Conservation (phyloP, 2,329 filamentous ascomycete species). For the Penicillium sp. region DNA sequence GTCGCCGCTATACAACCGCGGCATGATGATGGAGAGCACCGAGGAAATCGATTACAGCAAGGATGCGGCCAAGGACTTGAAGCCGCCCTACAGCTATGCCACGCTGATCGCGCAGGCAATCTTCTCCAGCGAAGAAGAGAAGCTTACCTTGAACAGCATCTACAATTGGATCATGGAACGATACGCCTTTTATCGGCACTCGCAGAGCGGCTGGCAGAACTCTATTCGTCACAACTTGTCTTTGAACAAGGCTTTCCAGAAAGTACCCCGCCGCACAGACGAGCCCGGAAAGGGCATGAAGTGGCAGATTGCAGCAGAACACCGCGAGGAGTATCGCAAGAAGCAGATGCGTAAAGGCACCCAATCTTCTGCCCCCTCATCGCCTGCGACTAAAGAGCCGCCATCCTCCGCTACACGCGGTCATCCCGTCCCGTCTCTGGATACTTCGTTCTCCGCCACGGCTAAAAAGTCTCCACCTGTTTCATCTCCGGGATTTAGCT, state of each 20-base stretch:
- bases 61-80: conserved; percentile 84
- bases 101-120: conserved; percentile 97
- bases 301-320: conserved; percentile 86
- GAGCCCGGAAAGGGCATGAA: conserved; percentile 99
- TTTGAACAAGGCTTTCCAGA: conserved; percentile 90
- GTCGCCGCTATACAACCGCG: conserved; percentile 50
- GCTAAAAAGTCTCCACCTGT: conserved; percentile 39
- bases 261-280: conserved; percentile 85
- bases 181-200: conserved; percentile 90
- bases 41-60: conserved; percentile 61
- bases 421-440: conserved; percentile 33
- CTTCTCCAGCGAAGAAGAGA: conserved; percentile 78
- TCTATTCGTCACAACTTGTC: conserved; percentile 96
- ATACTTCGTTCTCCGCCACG: conserved; percentile 40
- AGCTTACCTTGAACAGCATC: conserved; percentile 86
- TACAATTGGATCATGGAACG: conserved; percentile 89
- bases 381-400: conserved; percentile 45
- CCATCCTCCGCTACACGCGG: conserved; percentile 33
- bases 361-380: conserved; percentile 47
- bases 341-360: conserved; percentile 52
- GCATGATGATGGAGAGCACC: conserved; percentile 54
- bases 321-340: conserved; percentile 82
- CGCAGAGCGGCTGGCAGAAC: conserved; percentile 92
- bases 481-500: conserved; percentile 41
- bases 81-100: conserved; percentile 94